phyloP scores from a whole-genome alignment of 345 rosid genomes.

The Combretum micranthum region DNA sequence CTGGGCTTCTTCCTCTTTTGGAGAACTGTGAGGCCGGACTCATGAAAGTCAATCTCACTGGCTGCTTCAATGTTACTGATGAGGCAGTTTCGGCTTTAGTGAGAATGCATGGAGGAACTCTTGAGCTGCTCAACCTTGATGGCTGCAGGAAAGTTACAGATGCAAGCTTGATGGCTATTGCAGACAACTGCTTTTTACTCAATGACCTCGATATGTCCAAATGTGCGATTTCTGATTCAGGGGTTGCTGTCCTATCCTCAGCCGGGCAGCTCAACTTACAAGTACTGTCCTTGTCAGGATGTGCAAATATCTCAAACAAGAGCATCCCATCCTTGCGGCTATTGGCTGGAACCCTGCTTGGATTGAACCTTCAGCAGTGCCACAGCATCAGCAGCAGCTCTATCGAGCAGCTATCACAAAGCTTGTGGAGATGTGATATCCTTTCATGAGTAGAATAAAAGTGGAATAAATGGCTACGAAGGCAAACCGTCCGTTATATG shows the following conservation, averaged over 20 bases:
- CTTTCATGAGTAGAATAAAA: constrained; percentile 26
- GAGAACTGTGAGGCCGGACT: constrained; percentile 48
- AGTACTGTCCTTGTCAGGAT: constrained; percentile 50
- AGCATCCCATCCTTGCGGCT: constrained; percentile 33
- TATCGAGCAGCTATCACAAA: constrained; percentile 38
- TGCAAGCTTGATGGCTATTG: constrained; percentile 49
- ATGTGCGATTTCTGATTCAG: constrained; percentile 44
- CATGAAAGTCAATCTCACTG: constrained; percentile 50
- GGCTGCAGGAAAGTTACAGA: constrained; percentile 68
- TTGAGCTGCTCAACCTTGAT: constrained; percentile 49
- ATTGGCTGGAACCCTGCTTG: constrained; percentile 45
- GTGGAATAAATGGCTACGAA: background rate
- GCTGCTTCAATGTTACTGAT: constrained; percentile 54
- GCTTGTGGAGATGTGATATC: constrained; percentile 66
- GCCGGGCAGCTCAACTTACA: constrained; percentile 44
- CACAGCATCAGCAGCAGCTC: constrained; percentile 43
- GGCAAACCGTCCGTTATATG: background rate
- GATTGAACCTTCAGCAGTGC: constrained; percentile 65
- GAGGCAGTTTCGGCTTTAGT: constrained; percentile 35
- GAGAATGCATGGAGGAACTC: constrained; percentile 51
- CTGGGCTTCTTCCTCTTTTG: constrained; percentile 47
- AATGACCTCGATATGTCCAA: constrained; percentile 57
- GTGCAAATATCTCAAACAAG: constrained; percentile 46
- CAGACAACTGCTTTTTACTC: constrained; percentile 45
- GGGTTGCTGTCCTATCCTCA: constrained; percentile 38